A percentile compares a stretch with the other conserved stretches of the same genome.
These are phyloP conservation scores for Polytolypa hystricis DNA, from an alignment of 2,329 filamentous ascomycete genomes.

Conservation along the genomic window DNA sequence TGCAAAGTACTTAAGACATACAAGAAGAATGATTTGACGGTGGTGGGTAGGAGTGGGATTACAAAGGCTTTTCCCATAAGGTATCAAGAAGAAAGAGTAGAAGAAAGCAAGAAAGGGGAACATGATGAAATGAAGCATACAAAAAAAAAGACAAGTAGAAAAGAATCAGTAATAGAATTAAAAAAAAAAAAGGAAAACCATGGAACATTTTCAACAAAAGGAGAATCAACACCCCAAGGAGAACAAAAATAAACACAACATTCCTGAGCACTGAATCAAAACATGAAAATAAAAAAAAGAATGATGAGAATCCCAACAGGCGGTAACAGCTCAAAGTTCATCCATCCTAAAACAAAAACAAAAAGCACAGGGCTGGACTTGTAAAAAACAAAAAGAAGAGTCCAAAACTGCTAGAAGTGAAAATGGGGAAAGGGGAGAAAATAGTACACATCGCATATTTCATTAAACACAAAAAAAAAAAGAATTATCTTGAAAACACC, in stretches of 20 bases:
- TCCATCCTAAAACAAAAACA: no score
- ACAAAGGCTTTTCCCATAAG: slow-evolving; percentile 12
- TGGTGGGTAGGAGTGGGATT: not conserved
- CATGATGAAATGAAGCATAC: slow-evolving; percentile 12
- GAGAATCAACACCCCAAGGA: not conserved
- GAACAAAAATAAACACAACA: not conserved
- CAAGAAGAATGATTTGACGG: slow-evolving; percentile 1
- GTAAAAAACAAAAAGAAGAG: no score
- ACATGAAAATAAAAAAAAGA: slow-evolving; percentile 7
- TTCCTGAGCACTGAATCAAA: slow-evolving; percentile 11
- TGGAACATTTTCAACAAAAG: slow-evolving; percentile 3
- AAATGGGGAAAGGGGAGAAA: slow-evolving; percentile 12
- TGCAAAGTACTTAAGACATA: slow-evolving; percentile 2
- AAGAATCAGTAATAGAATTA: slow-evolving; percentile 1
- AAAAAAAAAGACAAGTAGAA: slow-evolving; percentile 6
- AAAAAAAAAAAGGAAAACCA: slow-evolving; percentile 3
- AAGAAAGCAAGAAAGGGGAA: slow-evolving; percentile 15
- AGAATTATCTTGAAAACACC: slow-evolving; percentile 54
- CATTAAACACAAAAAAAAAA: no score
- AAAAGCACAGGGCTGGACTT: no score
- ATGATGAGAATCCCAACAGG: no score
- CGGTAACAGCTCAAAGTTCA: no score
- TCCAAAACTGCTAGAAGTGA: slow-evolving; percentile 16
- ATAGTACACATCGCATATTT: slow-evolving; percentile 17
- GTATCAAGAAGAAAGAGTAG: slow-evolving; percentile 15